Evolutionary conservation across 1,284 basidiomycete species (phyloP).

Genomic region (Puccinia coronata): DNA sequence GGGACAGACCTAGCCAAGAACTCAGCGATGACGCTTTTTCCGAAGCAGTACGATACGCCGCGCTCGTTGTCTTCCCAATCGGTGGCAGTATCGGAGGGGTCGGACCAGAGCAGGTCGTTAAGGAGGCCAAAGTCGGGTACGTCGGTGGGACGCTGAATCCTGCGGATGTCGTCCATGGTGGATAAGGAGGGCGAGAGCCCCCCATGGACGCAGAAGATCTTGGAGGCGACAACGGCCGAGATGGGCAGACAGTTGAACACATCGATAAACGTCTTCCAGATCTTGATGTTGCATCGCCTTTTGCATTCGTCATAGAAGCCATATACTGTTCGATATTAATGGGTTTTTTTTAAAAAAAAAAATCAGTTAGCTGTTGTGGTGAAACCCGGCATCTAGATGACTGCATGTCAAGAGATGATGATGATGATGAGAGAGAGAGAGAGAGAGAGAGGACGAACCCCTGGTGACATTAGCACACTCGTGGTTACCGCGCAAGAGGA

Average conservation of each 20-base stretch:
- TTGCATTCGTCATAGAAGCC: constrained; percentile 99
- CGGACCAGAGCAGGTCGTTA: constrained; percentile 97
- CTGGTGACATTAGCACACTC: constrained; percentile 99
- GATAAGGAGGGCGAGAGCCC: constrained; percentile 96
- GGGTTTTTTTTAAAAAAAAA: no score
- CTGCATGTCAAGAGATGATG: background rate
- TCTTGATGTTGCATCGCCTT: constrained; percentile 98
- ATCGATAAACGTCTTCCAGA: constrained; percentile 99
- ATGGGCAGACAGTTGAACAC: constrained; percentile 99
- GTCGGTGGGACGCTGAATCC: constrained; percentile 96
- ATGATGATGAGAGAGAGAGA: background rate
- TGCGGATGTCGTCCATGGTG: constrained; percentile 98
- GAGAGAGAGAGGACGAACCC: constrained; percentile 64
- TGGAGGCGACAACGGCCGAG: constrained; percentile 95
- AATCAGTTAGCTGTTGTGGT: no score
- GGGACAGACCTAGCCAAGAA: constrained; percentile 67
- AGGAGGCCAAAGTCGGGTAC: constrained; percentile 98
- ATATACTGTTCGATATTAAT: constrained; percentile 88
- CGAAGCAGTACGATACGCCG: constrained; percentile 98
- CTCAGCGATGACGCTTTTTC: constrained; percentile 94
- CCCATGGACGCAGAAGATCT: constrained; percentile 99
- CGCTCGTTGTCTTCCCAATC: constrained; percentile 99
- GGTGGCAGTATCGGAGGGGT: constrained; percentile 93
- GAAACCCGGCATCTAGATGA: background rate
- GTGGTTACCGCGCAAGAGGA: constrained; percentile 95